Base-by-base conservation (phyloP, 352 stramenopile species). In the Pythium phragmiticola region DNA sequence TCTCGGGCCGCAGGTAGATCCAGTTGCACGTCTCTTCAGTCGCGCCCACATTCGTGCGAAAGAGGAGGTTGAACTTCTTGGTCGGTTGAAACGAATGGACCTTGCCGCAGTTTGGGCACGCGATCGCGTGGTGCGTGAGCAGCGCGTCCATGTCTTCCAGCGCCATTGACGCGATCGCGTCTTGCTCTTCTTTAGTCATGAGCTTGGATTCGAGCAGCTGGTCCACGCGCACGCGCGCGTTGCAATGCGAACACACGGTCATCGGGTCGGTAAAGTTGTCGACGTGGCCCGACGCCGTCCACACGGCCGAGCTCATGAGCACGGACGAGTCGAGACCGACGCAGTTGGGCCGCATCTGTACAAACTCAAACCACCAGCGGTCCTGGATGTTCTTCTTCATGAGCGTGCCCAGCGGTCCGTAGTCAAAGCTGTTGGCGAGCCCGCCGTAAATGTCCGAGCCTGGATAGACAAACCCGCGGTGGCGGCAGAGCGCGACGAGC, bases 301-400 rank as follows among this genome's bases (percentile, higher is more conserved):
- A 99, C 13, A 98, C 95, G 17, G 78, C 80, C 19, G 96, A 97
- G 71, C 96, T 98, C 63, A 97, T 79, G 66, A 99, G 97, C 66
- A 99, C 97, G 61, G 82, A 94, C 57, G 87, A 97, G 76, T 99
- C 97, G 14, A 99, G 78, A 0, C 91, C 95, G 16, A 98, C 80
- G 48, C 98, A 95, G 73, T 99, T 95, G 37, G 98, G 91, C 7
- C 95, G 77, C 51, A 83, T 85, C 60, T 97, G 89, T 41, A 99
- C 96, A 67, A 99, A 98, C 65, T 98, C 87, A 43, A 88, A 92
- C 94, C 96, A 99, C 94, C 96, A 99, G 1, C 80, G 78, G 62
- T 98, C 92, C 72, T 98, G 97, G 57, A 99, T 89, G 76, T 99
- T 99, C 68, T 97, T 97, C 73, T 99, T 99, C 70, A 99, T 90